Percentiles rank a stretch among this genome's conserved stretches.
Evolutionary conservation across 2,329 filamentous ascomycete genomes (phyloP).

Genomic region (Aureobasidium lini): DNA sequence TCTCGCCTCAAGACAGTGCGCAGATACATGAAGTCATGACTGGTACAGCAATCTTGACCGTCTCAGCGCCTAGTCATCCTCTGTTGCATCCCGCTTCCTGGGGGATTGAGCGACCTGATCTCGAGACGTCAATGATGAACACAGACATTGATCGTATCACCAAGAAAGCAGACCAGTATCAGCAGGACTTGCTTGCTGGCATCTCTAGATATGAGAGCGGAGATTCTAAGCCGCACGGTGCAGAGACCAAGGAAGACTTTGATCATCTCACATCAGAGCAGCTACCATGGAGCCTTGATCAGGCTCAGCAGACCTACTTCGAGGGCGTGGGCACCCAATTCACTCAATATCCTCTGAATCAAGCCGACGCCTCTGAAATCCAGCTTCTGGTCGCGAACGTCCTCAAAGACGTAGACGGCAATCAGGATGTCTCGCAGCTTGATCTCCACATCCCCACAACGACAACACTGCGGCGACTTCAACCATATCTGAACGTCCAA

Average conservation of each 20-base stretch:
- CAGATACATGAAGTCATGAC: conserved; percentile 4
- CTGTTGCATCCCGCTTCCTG: neutral
- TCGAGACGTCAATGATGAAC: neutral
- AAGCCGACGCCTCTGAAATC: neutral
- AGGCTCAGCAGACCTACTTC: conserved; percentile 43
- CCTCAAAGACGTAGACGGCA: neutral
- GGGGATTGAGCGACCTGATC: neutral
- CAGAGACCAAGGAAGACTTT: neutral
- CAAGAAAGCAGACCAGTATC: conserved; percentile 13
- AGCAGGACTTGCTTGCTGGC: conserved; percentile 12
- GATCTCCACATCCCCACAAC: neutral
- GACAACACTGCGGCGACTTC: neutral
- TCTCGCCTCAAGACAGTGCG: neutral
- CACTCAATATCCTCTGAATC: neutral
- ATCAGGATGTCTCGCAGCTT: neutral
- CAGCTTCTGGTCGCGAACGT: neutral
- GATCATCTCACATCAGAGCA: neutral
- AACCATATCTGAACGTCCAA: conserved; percentile 52
- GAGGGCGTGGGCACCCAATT: neutral
- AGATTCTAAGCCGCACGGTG: neutral
- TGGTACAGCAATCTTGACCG: neutral
- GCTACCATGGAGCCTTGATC: conserved; percentile 48
- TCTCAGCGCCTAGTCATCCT: conserved; percentile 8
- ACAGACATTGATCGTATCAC: conserved; percentile 4
- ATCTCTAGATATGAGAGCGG: neutral